Conservation (phyloP, 2,329 filamentous ascomycete genomes). For the Aspergillus sp. region DNA sequence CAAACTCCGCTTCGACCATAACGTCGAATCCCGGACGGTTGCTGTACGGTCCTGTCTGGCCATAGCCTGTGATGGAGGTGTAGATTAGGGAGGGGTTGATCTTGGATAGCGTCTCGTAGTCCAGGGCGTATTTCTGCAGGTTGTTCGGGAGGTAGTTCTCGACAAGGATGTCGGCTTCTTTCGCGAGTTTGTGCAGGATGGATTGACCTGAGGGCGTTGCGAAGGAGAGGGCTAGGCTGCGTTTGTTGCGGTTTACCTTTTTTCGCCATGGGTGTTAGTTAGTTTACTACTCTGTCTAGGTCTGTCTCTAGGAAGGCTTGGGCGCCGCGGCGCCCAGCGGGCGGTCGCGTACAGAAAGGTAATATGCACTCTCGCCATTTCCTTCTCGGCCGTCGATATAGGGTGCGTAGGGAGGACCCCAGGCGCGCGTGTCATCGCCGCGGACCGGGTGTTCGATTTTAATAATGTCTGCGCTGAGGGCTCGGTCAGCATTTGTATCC, state of each 20-base stretch:
- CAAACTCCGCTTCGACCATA: slow-evolving; percentile 98
- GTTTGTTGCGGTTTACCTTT: slow-evolving; percentile 98
- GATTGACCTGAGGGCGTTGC: slow-evolving; percentile 72
- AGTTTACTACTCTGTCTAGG: not conserved
- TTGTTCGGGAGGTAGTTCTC: slow-evolving; percentile 94
- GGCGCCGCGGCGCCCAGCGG: too few species aligned
- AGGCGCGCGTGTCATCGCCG: slow-evolving; percentile 91
- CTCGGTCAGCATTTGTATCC: too few species aligned
- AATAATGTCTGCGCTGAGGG: slow-evolving; percentile 81
- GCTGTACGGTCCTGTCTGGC: slow-evolving; percentile 88
- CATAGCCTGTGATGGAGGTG: slow-evolving; percentile 94
- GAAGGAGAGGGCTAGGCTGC: slow-evolving; percentile 88
- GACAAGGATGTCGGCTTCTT: slow-evolving; percentile 86
- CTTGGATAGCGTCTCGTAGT: slow-evolving; percentile 75
- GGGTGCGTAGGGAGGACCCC: slow-evolving; percentile 90
- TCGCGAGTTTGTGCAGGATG: slow-evolving; percentile 80
- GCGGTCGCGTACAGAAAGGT: slow-evolving; percentile 66
- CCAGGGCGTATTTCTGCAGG: slow-evolving; percentile 85
- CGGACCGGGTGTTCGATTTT: slow-evolving; percentile 92
- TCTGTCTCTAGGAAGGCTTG: too few species aligned
- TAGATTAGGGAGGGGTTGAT: slow-evolving; percentile 90
- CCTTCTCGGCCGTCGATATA: slow-evolving; percentile 60
- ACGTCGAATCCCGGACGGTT: slow-evolving; percentile 93
- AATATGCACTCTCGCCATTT: slow-evolving; percentile 87
- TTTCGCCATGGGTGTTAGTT: slow-evolving; percentile 7